Conservation (phyloP, 345 rosid species). For the Rhizophora apiculata region DNA sequence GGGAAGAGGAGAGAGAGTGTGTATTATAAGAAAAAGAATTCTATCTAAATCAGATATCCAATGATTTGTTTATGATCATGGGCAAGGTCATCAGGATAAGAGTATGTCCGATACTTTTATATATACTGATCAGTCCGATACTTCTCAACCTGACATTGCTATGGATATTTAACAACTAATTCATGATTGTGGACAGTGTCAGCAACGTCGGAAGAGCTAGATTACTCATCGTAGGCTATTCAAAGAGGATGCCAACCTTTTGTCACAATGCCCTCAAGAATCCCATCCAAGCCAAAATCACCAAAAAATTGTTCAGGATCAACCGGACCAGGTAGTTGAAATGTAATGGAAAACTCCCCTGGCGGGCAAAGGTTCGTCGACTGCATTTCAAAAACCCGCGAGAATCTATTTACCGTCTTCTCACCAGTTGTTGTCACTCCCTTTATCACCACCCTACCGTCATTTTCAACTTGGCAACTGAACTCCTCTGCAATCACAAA, state of each 20-base stretch:
- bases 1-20: background rate
- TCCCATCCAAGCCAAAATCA: constrained; percentile 49
- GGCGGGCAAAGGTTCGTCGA: constrained; percentile 64
- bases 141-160: background rate
- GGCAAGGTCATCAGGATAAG: too few species aligned
- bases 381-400: constrained; percentile 54
- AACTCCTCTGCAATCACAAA: constrained; percentile 55
- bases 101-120: too few species aligned
- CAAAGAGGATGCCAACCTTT: constrained; percentile 22
- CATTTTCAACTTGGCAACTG: constrained; percentile 51
- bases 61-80: too few species aligned
- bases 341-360: constrained; percentile 60
- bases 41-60: too few species aligned
- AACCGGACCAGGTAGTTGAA: constrained; percentile 78
- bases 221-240: too few species aligned
- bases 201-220: background rate
- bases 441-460: constrained; percentile 52
- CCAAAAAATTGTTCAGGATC: constrained; percentile 38
- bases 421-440: constrained; percentile 71
- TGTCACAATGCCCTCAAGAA: constrained; percentile 65
- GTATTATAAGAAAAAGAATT: too few species aligned
- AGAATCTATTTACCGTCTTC: constrained; percentile 43
- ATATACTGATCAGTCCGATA: background rate
- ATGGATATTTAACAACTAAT: background rate
- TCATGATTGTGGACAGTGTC: constrained; percentile 2